Base-by-base conservation (phyloP, 352 stramenopile species). In the Phytophthora pisi region DNA sequence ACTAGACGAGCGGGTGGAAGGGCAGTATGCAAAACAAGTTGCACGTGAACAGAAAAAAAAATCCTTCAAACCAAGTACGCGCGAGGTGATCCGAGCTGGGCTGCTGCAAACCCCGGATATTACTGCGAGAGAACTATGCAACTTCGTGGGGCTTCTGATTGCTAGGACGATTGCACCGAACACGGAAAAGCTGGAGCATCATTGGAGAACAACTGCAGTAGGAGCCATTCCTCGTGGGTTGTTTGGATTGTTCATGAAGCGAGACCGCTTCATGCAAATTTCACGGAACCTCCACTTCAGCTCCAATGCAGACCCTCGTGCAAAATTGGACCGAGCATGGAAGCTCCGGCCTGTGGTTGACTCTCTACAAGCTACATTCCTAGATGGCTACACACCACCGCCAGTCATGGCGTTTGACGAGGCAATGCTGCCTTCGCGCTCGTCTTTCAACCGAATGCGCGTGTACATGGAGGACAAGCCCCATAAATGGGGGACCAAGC, bases 181-280 rank as follows among this genome's bases (percentile, higher is more conserved):
- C 36, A 59, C 50, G 3, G 52, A 59, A 15, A 59, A 38, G 13
- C 36, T 59, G 10, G 23, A 4, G 10, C 23, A 59, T 15, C 36
- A 59, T 15, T 59, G 52, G 52, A 11, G 2, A 5, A 51, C 52
- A 0, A 50, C 36, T 5, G 36, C 47, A 11, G 20, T 16, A 7
- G 52, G 36, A 0, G 52, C 52, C 0, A 34, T 47, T 24, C 52
- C 34, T 1, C 52, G 52, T 6, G 36, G 52, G 0, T 59, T 18
- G 4, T 59, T 59, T 15, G 52, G 52, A 15, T 10, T 18, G 16
- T 57, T 57, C n/a, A 46, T 61, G 54, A 51, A 5, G 9, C 42
- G 55, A 9, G 55, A 63, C 11, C n/a, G 46, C 0, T 55, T 55
- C 57, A 63, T 55, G 57, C 57, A 63, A 8, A 18, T 63, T 0